Conservation (phyloP, 129 eudicot genomes). For the Lonicera japonica region DNA sequence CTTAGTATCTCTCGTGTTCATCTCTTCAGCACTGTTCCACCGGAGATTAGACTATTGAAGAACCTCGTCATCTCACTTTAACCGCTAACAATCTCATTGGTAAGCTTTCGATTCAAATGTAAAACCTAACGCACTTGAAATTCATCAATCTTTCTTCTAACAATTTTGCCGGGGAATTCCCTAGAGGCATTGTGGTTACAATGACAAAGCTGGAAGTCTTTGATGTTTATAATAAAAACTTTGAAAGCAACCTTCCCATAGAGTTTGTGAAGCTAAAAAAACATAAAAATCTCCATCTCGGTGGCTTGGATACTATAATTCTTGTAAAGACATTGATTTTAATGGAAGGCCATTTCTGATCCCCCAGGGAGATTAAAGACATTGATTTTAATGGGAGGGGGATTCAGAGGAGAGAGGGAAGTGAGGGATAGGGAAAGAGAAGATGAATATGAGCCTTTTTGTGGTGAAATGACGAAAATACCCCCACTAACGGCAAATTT, state of each 20-base stretch:
- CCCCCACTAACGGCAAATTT: too few species aligned
- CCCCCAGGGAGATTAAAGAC: too few species aligned
- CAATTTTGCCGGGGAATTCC: too few species aligned
- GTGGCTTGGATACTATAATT: conserved; percentile 53
- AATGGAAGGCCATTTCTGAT: conserved; percentile 54
- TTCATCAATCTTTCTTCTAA: conserved; percentile 52
- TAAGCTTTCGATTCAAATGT: conserved; percentile 36
- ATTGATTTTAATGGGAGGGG: too few species aligned
- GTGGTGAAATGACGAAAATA: too few species aligned
- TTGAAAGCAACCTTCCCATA: conserved; percentile 47
- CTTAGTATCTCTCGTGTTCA: conserved; percentile 38
- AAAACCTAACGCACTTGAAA: conserved; percentile 28
- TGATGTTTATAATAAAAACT: too few species aligned
- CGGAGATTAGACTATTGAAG: conserved; percentile 49
- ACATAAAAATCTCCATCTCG: conserved; percentile 37
- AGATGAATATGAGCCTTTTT: too few species aligned
- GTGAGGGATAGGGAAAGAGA: too few species aligned
- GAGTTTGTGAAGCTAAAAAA: conserved; percentile 34
- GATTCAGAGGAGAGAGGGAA: too few species aligned
- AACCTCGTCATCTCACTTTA: conserved; percentile 58
- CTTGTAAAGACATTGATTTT: conserved; percentile 43
- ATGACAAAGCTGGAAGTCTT: too few species aligned
- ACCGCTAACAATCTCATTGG: conserved; percentile 60
- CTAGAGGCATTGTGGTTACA: too few species aligned
- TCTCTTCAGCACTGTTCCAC: conserved; percentile 52